Evolutionary conservation across 2,329 filamentous ascomycete genomes (phyloP).

Genomic region (Lachnellula cervina): DNA sequence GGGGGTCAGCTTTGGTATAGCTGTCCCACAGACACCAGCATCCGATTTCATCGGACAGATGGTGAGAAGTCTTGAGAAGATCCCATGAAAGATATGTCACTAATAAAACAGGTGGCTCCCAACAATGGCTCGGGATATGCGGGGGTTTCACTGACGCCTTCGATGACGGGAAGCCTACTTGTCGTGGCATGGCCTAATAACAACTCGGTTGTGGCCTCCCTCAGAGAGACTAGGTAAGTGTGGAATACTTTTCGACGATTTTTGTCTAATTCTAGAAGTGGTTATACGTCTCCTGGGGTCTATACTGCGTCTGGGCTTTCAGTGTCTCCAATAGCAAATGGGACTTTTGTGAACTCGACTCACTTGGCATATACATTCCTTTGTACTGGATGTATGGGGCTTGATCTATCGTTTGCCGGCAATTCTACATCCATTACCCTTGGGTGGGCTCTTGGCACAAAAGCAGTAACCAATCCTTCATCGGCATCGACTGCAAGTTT

Average conservation of each 20-base stretch:
- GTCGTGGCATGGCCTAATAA: slow-evolving; percentile 46
- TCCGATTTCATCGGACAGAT: slow-evolving; percentile 53
- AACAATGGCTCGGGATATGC: slow-evolving; percentile 40
- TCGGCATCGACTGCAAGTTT: slow-evolving; percentile 13
- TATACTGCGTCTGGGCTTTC: slow-evolving; percentile 39
- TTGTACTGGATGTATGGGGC: slow-evolving; percentile 41
- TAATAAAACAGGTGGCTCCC: slow-evolving; percentile 1
- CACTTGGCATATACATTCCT: slow-evolving; percentile 51
- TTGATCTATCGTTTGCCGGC: slow-evolving; percentile 31
- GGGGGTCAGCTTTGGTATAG: slow-evolving; percentile 46
- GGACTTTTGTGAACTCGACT: slow-evolving; percentile 48
- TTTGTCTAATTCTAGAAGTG: slow-evolving; percentile 23
- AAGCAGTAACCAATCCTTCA: slow-evolving; percentile 10
- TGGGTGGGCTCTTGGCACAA: slow-evolving; percentile 14
- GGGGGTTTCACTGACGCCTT: slow-evolving; percentile 41
- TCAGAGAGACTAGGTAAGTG: slow-evolving; percentile 35
- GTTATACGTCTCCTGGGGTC: slow-evolving; percentile 42
- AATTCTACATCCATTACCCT: slow-evolving; percentile 27
- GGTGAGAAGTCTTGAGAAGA: slow-evolving; percentile 29
- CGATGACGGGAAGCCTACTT: slow-evolving; percentile 44
- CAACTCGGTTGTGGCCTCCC: slow-evolving; percentile 36
- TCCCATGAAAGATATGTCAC: not conserved
- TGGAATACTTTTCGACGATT: slow-evolving; percentile 21
- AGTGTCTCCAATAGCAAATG: slow-evolving; percentile 43
- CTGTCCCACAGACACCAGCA: slow-evolving; percentile 42